Conservation (phyloP, 495 filamentous ascomycete genomes). For the Astrothelium macrocarpum region DNA sequence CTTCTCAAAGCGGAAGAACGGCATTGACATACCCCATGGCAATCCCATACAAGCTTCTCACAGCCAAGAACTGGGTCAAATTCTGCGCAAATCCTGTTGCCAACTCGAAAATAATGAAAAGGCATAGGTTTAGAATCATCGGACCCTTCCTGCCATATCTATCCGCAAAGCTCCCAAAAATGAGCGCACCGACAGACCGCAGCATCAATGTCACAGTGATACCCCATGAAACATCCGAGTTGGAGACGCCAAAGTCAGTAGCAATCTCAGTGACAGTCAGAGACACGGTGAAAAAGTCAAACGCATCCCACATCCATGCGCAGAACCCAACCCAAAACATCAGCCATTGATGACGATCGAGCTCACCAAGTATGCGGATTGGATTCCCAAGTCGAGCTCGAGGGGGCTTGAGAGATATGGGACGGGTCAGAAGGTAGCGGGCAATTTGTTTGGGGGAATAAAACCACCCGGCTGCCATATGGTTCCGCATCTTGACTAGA, state of each 20-base stretch:
- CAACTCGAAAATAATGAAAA: conserved; percentile 25
- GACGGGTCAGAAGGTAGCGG: conserved; percentile 30
- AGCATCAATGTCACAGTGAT: conserved; percentile 29
- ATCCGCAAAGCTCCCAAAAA: conserved; percentile 23
- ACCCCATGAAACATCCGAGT: conserved; percentile 33
- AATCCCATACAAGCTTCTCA: conserved; percentile 24
- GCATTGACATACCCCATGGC: conserved; percentile 22
- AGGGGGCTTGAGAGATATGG: conserved; percentile 30
- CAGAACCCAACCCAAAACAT: conserved; percentile 30
- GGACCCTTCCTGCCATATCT: conserved; percentile 14
- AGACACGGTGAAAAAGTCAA: conserved; percentile 37
- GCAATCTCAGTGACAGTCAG: conserved; percentile 33
- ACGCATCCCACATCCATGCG: conserved; percentile 37
- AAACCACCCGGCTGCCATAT: conserved; percentile 36
- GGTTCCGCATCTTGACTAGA: conserved; percentile 31
- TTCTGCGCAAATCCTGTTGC: conserved; percentile 21
- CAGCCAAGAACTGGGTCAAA: conserved; percentile 21
- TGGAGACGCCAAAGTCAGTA: conserved; percentile 27
- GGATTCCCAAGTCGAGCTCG: conserved; percentile 26
- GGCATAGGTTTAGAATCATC: conserved; percentile 19
- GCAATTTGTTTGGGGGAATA: conserved; percentile 33
- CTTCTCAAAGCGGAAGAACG: too few relatives aligned
- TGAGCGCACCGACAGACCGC: conserved; percentile 25
- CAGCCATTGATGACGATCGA: conserved; percentile 36
- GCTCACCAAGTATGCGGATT: conserved; percentile 23